Evolutionary conservation across 768 basidiomycete species (phyloP), one percentile per base, ranked within the genome.

Genomic region (Rhodotorula babjevae): DNA sequence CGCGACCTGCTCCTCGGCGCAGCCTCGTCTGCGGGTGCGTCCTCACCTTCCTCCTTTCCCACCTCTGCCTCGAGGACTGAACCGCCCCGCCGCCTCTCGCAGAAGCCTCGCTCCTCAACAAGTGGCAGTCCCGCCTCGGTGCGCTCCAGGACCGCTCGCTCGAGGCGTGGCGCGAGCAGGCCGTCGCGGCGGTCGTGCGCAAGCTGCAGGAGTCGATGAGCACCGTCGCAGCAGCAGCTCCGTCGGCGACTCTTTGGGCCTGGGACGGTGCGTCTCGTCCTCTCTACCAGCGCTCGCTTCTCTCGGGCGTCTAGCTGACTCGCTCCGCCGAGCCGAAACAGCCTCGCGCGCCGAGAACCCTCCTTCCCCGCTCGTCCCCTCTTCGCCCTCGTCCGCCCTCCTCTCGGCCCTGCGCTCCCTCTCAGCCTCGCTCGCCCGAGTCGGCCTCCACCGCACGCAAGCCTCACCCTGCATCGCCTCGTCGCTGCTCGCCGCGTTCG

Each of bases 1-100:
- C 31, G 50, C 33, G 74, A 67, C 42, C 29, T 76, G 12, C 33
- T 72, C 25, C 60, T 76, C 31, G 65, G 68, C 15, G 40, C 25
- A 3, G 52, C 33, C 16, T 29, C 11, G n/a, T 27, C 42, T 14
- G n/a, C 44, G 1, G 70, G 57, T 62, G 9, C 36, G 65, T 42
- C 18, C 3, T 19, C 44, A 0, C 7, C 27, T 7, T 47, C 1
- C n/a, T 2, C 23, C 36, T 27, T 27, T 14, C 23, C 8, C 12
- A 7, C 14, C 8, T 46, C 44, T 2, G 19, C 19, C n/a, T n/a
- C 60, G 7, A 25, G 0, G 12, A 25, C 18, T 25, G 21, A 14
- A 53, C 16, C 8, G 1, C 6, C n/a, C 19, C 7, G 27, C 36
- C 36, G 4, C 36, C 36, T 36, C 3, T 1, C 16, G 25, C 65